Base-by-base conservation (phyloP, 495 filamentous ascomycete genomes). In the Tuber brumale region DNA sequence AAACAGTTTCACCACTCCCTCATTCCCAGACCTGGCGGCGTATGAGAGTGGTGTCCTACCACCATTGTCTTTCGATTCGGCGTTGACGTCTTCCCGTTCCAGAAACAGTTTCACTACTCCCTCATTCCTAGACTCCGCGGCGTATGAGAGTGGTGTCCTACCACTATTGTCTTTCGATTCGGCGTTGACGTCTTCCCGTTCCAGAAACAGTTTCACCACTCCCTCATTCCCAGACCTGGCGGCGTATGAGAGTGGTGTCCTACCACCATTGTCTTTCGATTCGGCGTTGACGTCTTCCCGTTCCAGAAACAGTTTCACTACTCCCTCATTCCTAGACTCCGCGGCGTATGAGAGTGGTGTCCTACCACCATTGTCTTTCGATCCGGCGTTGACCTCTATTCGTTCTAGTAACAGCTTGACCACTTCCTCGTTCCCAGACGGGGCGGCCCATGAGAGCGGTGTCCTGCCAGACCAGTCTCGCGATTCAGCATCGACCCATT, bases 201-300 rank as follows among this genome's bases (percentile, higher is more conserved):
- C 41, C 41, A 42, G 6, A 42, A 42, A 42, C 41, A 45, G 16
- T 16, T 18, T 18, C 5, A 18, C 16, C 0, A 45, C 2, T 45
- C 44, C 2, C 46, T 48, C 5, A 1, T 6, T 0, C 0, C 18
- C 46, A 48, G 4, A 6, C 46, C 0, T 0, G 6, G 41, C 41
- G 41, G 41, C 41, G 41, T 42, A 9, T 42, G 41, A 42, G 45
- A 87, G 80, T 43, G 86, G 83, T 7, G 82, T 86, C 45, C 81
- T 80, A 21, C 79, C 76, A 51, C 76, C 5, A 31, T 16, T 66
- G n/a, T 85, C 79, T 71, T 51, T 75, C 61, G 69, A 73, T 37
- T 81, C 70, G 41, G 41, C 41, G 7, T 42, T 42, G 41, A 42
- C 41, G 18, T 73, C 80, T 12, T 72, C 45, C 23, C 70, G 78